Evolutionary conservation across 352 stramenopile species (phyloP), one percentile per base, ranked within the genome.

Genomic region (Phytophthora litchii): DNA sequence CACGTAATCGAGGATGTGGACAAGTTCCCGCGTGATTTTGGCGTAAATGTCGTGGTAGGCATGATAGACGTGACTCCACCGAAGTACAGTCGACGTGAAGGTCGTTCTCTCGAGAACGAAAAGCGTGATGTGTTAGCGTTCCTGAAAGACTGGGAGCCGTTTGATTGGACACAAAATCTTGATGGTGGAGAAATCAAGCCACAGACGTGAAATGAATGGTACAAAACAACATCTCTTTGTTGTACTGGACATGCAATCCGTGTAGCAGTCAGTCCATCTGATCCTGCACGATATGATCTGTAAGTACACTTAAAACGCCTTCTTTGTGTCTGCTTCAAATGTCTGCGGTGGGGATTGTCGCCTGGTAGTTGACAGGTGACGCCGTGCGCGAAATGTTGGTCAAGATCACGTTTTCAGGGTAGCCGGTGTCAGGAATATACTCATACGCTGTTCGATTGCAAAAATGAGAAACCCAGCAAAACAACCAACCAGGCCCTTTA

Each of bases 1-100:
- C 86, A 95, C 34, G 83, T 95, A 37, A 93, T 95, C 20, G 82
- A 93, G 56, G 83, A 95, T 50, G 80, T 89, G 42, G 52, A 66
- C 23, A 76, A 86, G 54, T 95, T 95, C 35, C 83, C 83, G 2
- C 66, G 64, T 11, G 80, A 92, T 36, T 93, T 95, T 74, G 83
- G 86, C 31, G 68, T 89, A 16, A 87, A 88, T 48, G 82, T 93
- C 1, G 71, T 95, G 27, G 81, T 79, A 0, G 86, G 86, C 0
- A 92, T 95, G 78, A 55, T 92, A 12, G 83, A 80, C 4, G 77
- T 88, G 16, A 78, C 86, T 14, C 79, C 76, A 35, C 79, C 78
- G 0, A 85, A 86, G 44, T 91, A 86, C 32, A 80, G 83, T 5
- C 64, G 75, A 4, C 83, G 67, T 12, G 64, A 79, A 16, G 58